Base-by-base conservation (phyloP, 305 asterid genomes). In the Fraxinus albicans region DNA sequence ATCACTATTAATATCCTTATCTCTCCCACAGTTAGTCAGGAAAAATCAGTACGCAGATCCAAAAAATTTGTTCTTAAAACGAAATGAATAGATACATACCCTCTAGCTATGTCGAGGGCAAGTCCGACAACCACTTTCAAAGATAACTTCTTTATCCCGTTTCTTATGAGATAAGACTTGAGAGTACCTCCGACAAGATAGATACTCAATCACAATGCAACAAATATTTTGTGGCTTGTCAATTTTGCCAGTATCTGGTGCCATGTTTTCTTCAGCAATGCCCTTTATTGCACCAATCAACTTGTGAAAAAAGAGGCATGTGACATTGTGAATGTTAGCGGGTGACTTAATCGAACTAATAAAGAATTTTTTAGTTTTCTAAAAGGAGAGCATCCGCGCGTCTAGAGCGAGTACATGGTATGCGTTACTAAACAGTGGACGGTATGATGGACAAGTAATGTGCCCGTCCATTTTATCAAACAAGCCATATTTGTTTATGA, bases 191-290 rank as follows among this genome's bases (percentile, higher is more conserved):
- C 36, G 6, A 60, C 1, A 8, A 82, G 29, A 78, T 77, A 77
- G n/a, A n/a, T n/a, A n/a, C 25, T 77, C 85, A 67, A n/a, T 79
- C 23, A 82, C 85, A 27, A 82, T 33, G 44, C 85, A 82, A 67
- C 70, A 77, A 8, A 50, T 82, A 44, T 67, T 73, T 40, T 10
- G 19, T 25, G 79, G 40, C n/a, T 12, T 13, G 8, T 6, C 19
- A 12, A 50, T 44, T 34, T 63, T 8, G 53, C 36, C n/a, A n/a
- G 19, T 38, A 9, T 82, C 3, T 9, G 81, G 21, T 55, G 17
- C 44, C 0, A 77, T 27, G 15, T 77, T 82, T 7, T 67, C 19
- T 2, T 69, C 36, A 23, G 74, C 21, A 10, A 69, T 31, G 9
- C 67, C 74, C 78, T 25, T 29, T 10, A 21, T 8, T 2, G 81